Percentiles rank a stretch among this genome's conserved stretches.
Evolutionary conservation across 2,329 filamentous ascomycete species (phyloP).

Genomic region (Aciculosporium take): DNA sequence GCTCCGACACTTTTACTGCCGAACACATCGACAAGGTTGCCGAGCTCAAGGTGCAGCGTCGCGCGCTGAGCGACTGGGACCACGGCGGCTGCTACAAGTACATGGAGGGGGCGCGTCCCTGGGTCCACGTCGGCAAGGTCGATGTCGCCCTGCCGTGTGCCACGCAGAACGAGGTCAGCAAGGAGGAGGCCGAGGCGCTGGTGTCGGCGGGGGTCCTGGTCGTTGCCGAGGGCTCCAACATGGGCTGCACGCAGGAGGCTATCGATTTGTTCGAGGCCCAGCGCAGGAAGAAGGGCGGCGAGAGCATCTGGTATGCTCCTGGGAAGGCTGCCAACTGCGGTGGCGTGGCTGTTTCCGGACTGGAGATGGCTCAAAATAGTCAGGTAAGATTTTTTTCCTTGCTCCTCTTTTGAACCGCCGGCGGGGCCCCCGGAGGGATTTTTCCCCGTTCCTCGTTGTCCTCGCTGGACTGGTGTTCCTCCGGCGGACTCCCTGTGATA

Average conservation of each 20-base stretch:
- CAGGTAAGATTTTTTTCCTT: constrained; percentile 15
- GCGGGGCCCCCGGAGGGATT: too few relatives aligned
- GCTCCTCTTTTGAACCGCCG: neutral
- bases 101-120: constrained; percentile 75
- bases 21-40: constrained; percentile 71
- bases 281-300: constrained; percentile 52
- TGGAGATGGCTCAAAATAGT: constrained; percentile 99
- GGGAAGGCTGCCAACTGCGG: constrained; percentile 96
- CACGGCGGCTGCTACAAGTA: constrained; percentile 62
- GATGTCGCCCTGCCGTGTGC: constrained; percentile 87
- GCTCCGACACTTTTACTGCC: constrained; percentile 53
- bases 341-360: constrained; percentile 89
- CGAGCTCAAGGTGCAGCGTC: constrained; percentile 71
- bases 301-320: constrained; percentile 85
- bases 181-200: constrained; percentile 75
- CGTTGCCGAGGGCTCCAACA: constrained; percentile 95
- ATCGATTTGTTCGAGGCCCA: constrained; percentile 83
- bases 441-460: neutral
- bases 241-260: constrained; percentile 93
- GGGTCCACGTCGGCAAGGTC: constrained; percentile 78
- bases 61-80: constrained; percentile 63
- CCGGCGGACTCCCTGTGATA: too few relatives aligned
- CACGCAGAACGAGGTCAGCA: constrained; percentile 93
- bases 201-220: constrained; percentile 64
- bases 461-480: too few relatives aligned